These are phyloP conservation scores for Carex kokanica DNA, from an alignment of 176 grass and related monocot genomes.

Conservation along the genomic window DNA sequence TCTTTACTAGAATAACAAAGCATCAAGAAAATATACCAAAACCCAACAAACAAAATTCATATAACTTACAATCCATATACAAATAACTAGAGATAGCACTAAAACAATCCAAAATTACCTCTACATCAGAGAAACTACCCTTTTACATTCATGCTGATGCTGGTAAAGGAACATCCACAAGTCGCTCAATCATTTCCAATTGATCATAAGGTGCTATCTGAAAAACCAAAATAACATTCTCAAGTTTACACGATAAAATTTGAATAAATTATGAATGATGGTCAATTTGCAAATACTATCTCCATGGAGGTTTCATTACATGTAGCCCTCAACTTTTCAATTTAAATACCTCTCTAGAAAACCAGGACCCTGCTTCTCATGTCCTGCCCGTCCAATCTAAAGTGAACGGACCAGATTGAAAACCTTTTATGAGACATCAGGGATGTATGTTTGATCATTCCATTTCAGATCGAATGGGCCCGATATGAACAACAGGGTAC, in stretches of 20 bases:
- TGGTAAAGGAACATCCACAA: constrained; percentile 57
- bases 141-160: constrained; percentile 18
- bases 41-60: neutral
- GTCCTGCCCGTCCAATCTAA: neutral
- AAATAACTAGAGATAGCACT: neutral
- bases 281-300: neutral
- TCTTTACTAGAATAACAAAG: neutral
- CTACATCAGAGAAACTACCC: neutral
- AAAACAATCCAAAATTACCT: constrained; percentile 4
- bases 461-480: neutral
- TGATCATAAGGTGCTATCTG: constrained; percentile 99
- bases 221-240: constrained; percentile 28
- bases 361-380: neutral
- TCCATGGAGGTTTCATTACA: neutral
- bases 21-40: neutral
- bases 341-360: neutral
- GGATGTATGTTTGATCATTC: neutral
- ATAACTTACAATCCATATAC: neutral
- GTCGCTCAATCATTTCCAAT: constrained; percentile 77
- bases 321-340: neutral
- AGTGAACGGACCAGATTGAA: neutral
- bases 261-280: neutral
- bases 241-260: constrained; percentile 5
- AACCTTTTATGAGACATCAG: neutral
- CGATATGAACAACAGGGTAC: neutral